Base-by-base conservation (phyloP, 2,329 filamentous ascomycete genomes). In the Ophiocordyceps camponoti-rufipedis region DNA sequence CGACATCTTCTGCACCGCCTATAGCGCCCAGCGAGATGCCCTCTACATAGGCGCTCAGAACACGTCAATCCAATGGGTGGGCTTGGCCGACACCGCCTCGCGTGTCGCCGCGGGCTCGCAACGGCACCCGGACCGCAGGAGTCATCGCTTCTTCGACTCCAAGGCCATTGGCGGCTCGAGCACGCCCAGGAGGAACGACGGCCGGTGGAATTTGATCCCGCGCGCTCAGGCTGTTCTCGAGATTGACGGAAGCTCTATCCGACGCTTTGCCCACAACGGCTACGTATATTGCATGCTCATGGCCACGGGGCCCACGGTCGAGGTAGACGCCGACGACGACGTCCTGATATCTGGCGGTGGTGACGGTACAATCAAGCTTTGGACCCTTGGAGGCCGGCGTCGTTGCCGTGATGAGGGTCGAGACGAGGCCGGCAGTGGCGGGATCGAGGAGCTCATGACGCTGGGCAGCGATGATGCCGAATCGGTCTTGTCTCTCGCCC, bases 201-300 rank as follows among this genome's bases (percentile, higher is more conserved):
- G 77, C 42, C 66, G 70, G 41, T 75, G 72, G 63, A 58, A 62
- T 2, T 53, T 72, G 32, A 78, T 78, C 41, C 77, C 69, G 3
- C 65, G 64, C 39, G 64, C 72, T 4, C 65, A 63, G 58, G 72
- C 58, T 32, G 72, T 82, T 1, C 66, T 96, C 6, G 86, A 94
- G 58, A 87, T 95, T 48, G 82, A 85, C 55, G 76, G 79, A 44
- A 75, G 83, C 19, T 81, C 88, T 46, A 84, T 94, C 47, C 75
- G 73, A 47, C 83, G 91, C 54, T 98, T 94, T 63, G 87, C 91
- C 1, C 91, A 98, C 60, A 89, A 81, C 60, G 91, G 93, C 41
- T 96, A 95, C 58, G 80, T 98, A 0, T 95, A 95, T 61, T 93
- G 87, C 61, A 96, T 96, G 89, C 71, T 94, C 5, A 71, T 98